Conservation (phyloP, 2,329 filamentous ascomycete genomes). For the Pyrenophora seminiperda region DNA sequence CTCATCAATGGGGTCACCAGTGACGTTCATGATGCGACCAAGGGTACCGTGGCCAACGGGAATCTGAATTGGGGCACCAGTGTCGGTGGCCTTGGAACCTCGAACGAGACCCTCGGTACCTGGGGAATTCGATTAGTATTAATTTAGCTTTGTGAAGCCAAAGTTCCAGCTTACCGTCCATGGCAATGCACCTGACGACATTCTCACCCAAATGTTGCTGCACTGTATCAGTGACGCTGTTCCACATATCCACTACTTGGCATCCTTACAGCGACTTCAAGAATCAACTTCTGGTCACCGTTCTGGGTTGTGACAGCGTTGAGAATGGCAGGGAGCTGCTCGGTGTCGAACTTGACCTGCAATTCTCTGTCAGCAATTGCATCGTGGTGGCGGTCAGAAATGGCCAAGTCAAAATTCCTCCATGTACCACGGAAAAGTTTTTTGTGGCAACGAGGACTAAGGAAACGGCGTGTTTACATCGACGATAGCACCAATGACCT, state of each 20-base stretch:
- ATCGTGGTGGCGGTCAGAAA: constrained; percentile 39
- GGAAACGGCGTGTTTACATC: constrained; percentile 82
- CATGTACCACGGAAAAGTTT: constrained; percentile 40
- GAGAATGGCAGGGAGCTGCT: constrained; percentile 94
- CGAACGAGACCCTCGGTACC: constrained; percentile 97
- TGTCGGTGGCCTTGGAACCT: constrained; percentile 83
- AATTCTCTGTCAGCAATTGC: constrained; percentile 42
- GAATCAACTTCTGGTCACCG: constrained; percentile 89
- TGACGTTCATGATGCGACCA: constrained; percentile 99
- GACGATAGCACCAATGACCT: constrained; percentile 97
- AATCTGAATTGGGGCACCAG: constrained; percentile 93
- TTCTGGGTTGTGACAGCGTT: constrained; percentile 94
- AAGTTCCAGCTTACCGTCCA: constrained; percentile 70
- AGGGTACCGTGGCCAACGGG: constrained; percentile 92
- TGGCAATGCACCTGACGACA: constrained; percentile 99
- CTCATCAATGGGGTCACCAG: constrained; percentile 99
- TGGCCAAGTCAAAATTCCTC: constrained; percentile 22
- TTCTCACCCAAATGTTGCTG: constrained; percentile 99
- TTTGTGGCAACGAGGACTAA: constrained; percentile 47
- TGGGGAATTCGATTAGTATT: too few species aligned
- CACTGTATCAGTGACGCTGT: constrained; percentile 32
- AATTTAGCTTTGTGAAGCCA: too few species aligned
- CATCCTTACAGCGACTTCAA: constrained; percentile 88
- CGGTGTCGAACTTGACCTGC: constrained; percentile 95
- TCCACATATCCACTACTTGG: constrained; percentile 30